Evolutionary conservation across 306 rosid species (phyloP), one percentile per base, ranked within the genome.

Genomic region (Carpinus viminea): DNA sequence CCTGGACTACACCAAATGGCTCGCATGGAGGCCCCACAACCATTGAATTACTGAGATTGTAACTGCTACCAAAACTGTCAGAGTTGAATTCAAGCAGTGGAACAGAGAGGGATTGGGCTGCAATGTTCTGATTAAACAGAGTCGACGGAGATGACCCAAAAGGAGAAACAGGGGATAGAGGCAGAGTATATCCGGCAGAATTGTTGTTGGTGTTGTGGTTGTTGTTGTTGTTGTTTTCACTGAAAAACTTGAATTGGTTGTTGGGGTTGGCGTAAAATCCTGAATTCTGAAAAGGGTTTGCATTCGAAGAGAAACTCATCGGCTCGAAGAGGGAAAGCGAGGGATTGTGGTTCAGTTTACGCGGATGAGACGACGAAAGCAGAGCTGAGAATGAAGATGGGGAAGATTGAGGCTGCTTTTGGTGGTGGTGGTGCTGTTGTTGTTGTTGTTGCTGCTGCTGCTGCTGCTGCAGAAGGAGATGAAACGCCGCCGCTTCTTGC

Each of bases 111-210:
- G 78, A 45, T 45, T 34, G 80, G 55, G 79, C 21, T 43, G 80
- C 74, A 72, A 76, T 57, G 52, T 55, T 54, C 47, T 82, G 93
- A 74, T 77, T 76, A 41, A 84, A 78, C 15, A 83, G 36, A 36
- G 55, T 55, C 2, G 88, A 78, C 3, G 90, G 79, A 2, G 88
- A 66, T 0, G 90, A 73, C 43, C 75, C 90, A 70, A 85, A 73
- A 4, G 85, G 80, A 28, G 94, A 89, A 73, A 85, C 73, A 24
- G 86, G 85, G 56, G 91, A 83, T 0, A 80, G 47, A 7, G 93
- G 93, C 7, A 85, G 41, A 45, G 70, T 38, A 74, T 79, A 76
- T 34, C 68, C 75, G 15, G 70, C 72, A n/a, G 61, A 68, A 50
- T 6, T 24, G 20, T 77, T 79, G 54, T 77, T 77, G 50, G 4